Percentiles rank a stretch among this genome's conserved stretches.
These are phyloP conservation scores for Hypoxylon sp. DNA, from an alignment of 2,329 filamentous ascomycete genomes.

Conservation along the genomic window DNA sequence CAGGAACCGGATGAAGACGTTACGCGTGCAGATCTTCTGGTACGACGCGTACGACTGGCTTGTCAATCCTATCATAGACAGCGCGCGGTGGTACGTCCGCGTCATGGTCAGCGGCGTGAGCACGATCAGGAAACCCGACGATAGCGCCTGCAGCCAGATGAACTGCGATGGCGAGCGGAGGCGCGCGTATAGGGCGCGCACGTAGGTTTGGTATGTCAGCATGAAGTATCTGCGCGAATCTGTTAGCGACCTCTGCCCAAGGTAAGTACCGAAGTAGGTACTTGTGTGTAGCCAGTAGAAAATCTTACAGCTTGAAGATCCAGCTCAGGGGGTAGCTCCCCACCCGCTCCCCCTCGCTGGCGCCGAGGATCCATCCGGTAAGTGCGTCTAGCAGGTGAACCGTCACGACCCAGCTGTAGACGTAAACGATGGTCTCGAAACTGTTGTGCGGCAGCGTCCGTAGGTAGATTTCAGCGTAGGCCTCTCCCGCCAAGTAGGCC, in stretches of 20 bases:
- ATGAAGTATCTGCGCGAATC: slow-evolving; percentile 67
- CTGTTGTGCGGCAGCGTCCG: slow-evolving; percentile 74
- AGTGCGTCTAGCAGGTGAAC: slow-evolving; percentile 73
- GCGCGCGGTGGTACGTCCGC: slow-evolving; percentile 65
- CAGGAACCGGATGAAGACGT: slow-evolving; percentile 75
- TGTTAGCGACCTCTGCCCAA: slow-evolving; percentile 28
- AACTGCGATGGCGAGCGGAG: slow-evolving; percentile 74
- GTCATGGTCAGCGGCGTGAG: slow-evolving; percentile 74
- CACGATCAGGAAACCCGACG: slow-evolving; percentile 71
- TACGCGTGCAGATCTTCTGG: slow-evolving; percentile 73
- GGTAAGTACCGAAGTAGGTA: slow-evolving; percentile 8
- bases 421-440: slow-evolving; percentile 74
- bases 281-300: slow-evolving; percentile 7
- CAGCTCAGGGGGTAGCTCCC: slow-evolving; percentile 77
- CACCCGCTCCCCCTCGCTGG: slow-evolving; percentile 73
- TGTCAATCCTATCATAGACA: slow-evolving; percentile 66
- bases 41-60: slow-evolving; percentile 71
- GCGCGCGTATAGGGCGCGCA: slow-evolving; percentile 75
- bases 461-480: slow-evolving; percentile 76
- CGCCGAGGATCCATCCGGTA: slow-evolving; percentile 75
- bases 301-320: slow-evolving; percentile 74
- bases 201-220: slow-evolving; percentile 78
- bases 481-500: slow-evolving; percentile 75
- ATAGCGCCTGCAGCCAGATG: slow-evolving; percentile 72
- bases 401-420: slow-evolving; percentile 76